Evolutionary conservation across 2,329 filamentous ascomycete species (phyloP), one percentile per base, ranked within the genome.

Genomic region (Ceratocystis cacaofunesta): DNA sequence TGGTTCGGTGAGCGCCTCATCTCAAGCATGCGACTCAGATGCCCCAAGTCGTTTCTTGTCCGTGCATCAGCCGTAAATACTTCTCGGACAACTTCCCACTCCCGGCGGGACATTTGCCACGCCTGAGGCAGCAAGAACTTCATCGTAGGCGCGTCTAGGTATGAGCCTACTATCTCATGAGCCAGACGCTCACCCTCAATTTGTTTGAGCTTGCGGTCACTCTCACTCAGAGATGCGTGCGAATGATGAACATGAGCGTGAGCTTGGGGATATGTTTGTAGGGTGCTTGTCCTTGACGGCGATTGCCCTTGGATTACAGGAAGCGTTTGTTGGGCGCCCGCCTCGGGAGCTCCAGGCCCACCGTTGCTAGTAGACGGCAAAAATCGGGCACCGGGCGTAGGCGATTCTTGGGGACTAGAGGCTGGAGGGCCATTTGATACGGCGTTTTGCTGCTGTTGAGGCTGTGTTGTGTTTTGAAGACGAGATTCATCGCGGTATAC

Each of bases 21-120:
- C 65, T 84, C 83, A 12, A 86, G 72, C 22, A 85, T 75, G 58
- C 75, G 74, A 44, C 81, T 82, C 2, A 87, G 75, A 64, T 83
- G 77, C 62, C 79, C 76, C 19, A 86, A 73, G 70, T 91, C 84
- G 1, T 85, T 80, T 25, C 84, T 79, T 0, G 89, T 83, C 25
- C 80, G 80, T 0, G 85, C 83, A 65, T 90, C 85, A 10, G 80
- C 78, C 62, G 85, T 80, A 28, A 90, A 79, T 15, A 92, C 85
- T 48, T 82, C 79, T 63, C 82, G 80, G 68, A 96, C 82, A 32
- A 94, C 83, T 65, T 82, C 79, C 82, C 94, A 87, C 72, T 95
- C 89, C 17, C 82, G 77, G n/a, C 82, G 78, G 58, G 85, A 80
- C 78, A 88, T 89, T 62, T 82, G 81, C 22, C 81, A 83, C 0